Evolutionary conservation across 495 filamentous ascomycete genomes (phyloP).

Genomic region (Hypomontagnella monticulosa): DNA sequence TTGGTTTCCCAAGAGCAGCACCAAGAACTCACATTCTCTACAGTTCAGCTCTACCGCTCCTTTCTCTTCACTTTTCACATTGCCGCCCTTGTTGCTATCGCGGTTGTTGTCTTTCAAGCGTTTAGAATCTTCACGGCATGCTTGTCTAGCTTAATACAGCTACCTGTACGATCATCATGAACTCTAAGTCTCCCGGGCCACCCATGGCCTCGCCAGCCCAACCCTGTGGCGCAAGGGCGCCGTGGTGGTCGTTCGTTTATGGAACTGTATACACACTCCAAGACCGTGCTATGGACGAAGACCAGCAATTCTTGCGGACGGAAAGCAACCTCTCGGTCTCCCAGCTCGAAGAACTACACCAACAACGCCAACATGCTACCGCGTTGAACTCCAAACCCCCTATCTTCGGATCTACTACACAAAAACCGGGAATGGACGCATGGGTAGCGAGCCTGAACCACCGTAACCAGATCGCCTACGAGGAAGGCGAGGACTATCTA

Average conservation of each 20-base stretch:
- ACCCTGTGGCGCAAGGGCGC: not conserved
- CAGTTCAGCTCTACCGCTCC: too few species aligned
- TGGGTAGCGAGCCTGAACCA: not conserved
- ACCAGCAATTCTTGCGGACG: not conserved
- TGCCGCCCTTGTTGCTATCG: too few species aligned
- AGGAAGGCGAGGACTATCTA: not conserved
- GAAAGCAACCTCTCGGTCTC: not conserved
- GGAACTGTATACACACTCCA: not conserved
- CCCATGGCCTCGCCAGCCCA: not conserved
- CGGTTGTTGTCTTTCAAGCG: too few species aligned
- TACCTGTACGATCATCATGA: too few species aligned
- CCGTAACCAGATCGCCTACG: not conserved
- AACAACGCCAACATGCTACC: not conserved
- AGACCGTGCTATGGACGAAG: slow-evolving; percentile 10
- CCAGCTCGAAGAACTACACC: too few species aligned
- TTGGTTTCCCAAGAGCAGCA: too few species aligned
- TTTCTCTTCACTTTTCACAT: too few species aligned
- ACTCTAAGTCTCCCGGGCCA: too few species aligned
- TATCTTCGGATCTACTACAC: slow-evolving; percentile 10
- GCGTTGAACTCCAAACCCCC: not conserved
- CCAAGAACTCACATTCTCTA: too few species aligned
- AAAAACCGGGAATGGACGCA: not conserved
- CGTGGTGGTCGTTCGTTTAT: not conserved
- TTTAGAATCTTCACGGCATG: too few species aligned
- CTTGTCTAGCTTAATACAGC: too few species aligned